Evolutionary conservation across 352 stramenopile genomes (phyloP), one percentile per base, ranked within the genome.

Genomic region (Globisporangium takayamanum): DNA sequence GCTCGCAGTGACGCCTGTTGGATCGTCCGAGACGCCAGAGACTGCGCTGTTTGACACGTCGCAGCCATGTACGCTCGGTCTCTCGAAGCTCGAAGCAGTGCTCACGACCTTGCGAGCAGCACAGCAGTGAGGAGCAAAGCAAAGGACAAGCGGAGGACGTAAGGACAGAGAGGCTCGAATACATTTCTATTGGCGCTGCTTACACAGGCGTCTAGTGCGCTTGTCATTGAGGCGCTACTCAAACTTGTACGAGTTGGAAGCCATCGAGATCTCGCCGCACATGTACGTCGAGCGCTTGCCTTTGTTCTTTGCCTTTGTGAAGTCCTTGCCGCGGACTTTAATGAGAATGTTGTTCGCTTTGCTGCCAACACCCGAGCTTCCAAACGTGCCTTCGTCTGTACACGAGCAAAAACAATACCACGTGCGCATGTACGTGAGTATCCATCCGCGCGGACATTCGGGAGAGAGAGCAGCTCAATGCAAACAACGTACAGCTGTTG

Each of bases 301-400:
- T 78, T 99, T 99, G 62, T 98, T 99, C 81, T 99, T 99, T 66
- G 99, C 98, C 61, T 98, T 96, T 50, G 96, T 96, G 70, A 99
- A 99, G 73, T 99, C 96, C 76, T 99, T 99, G 44, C 98, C 98
- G 60, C 96, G 87, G 50, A 99, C 96, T 62, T 97, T 96, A 55
- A 99, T 73, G 37, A 99, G 80, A 57, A 98, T 97, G 68, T 98
- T 94, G 73, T 94, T 98, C 36, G 97, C 97, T 72, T 98, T 98
- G 58, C 88, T 87, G 47, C 98, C 98, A 59, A 98, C 99, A 42
- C 98, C 98, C 10, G 90, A 68, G 28, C 70, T 75, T 46, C 96
- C 96, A 72, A 99, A 99, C 14, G 94, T 97, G 42, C 84, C 94
- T 75, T 98, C 94, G 70, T 99, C 78, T 88, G 50, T 26, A 58